Conservation (phyloP, 2,329 filamentous ascomycete genomes). For the Aulographum hederae region DNA sequence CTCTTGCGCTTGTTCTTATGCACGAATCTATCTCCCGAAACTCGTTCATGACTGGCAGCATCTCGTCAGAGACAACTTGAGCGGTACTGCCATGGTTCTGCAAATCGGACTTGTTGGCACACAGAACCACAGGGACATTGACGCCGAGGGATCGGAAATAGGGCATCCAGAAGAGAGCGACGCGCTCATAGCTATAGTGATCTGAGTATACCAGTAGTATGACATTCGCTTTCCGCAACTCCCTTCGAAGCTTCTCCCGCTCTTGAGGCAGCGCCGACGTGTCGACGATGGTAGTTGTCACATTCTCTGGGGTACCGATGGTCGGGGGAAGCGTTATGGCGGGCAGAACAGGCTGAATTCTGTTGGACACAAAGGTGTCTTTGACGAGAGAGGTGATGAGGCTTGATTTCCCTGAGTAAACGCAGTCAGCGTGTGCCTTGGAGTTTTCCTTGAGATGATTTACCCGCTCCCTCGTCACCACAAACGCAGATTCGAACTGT, state of each 20-base stretch:
- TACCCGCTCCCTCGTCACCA: conserved; percentile 75
- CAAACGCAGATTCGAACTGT: conserved; percentile 85
- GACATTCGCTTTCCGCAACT: conserved; percentile 92
- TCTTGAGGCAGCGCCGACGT: conserved; percentile 92
- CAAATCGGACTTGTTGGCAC: conserved; percentile 93
- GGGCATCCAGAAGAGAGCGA: conserved; percentile 95
- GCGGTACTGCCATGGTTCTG: conserved; percentile 55
- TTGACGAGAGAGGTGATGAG: conserved; percentile 91
- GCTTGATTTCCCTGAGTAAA: conserved; percentile 24
- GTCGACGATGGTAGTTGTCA: conserved; percentile 94
- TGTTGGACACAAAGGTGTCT: conserved; percentile 86
- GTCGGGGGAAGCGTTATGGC: conserved; percentile 89
- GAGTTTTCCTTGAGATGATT: too few relatives aligned
- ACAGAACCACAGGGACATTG: conserved; percentile 91
- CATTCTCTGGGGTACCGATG: conserved; percentile 86
- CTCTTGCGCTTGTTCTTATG: conserved; percentile 80
- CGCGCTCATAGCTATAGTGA: conserved; percentile 96
- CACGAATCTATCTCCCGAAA: conserved; percentile 98
- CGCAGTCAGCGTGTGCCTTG: too few relatives aligned
- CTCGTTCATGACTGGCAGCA: conserved; percentile 95
- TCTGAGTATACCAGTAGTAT: conserved; percentile 95
- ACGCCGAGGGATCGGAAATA: conserved; percentile 96
- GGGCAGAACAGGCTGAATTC: conserved; percentile 86
- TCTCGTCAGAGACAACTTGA: conserved; percentile 87
- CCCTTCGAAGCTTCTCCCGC: conserved; percentile 72